These are phyloP conservation scores for Vitis riparia DNA, from an alignment of 164 flowering plant species.

Conservation along the genomic window DNA sequence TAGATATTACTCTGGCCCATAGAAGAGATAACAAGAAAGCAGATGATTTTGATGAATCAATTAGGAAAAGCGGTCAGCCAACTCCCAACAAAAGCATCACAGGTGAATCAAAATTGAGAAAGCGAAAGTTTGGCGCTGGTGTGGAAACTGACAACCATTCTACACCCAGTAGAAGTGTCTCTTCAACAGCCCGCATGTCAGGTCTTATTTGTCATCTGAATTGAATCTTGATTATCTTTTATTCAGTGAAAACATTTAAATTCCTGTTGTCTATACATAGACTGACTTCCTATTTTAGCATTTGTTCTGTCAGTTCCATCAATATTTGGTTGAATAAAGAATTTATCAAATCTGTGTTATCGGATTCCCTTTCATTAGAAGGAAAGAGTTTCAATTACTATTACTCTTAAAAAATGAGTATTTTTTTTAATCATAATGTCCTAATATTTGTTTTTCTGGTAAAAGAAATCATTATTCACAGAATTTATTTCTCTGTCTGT, in stretches of 20 bases:
- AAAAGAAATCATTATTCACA: too few relatives aligned
- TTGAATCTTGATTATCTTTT: not conserved
- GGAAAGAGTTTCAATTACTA: too few relatives aligned
- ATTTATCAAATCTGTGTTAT: too few relatives aligned
- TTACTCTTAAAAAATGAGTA: too few relatives aligned
- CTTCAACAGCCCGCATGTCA: conserved; percentile 25
- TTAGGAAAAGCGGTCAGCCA: conserved; percentile 15
- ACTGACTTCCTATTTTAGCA: too few relatives aligned
- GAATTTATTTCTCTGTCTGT: too few relatives aligned
- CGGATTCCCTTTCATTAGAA: too few relatives aligned
- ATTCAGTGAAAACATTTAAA: not conserved
- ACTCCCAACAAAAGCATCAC: conserved; percentile 12
- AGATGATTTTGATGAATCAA: conserved; percentile 23
- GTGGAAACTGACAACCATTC: conserved; percentile 10
- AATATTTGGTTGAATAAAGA: too few relatives aligned
- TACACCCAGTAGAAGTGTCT: not conserved
- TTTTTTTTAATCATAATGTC: too few relatives aligned
- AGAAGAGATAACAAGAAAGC: conserved; percentile 20
- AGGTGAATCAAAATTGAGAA: conserved; percentile 40
- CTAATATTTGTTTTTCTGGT: too few relatives aligned
- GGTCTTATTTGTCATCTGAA: conserved; percentile 31
- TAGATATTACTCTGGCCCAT: conserved; percentile 34
- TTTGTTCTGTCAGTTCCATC: too few relatives aligned
- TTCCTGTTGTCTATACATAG: too few relatives aligned
- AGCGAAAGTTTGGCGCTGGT: conserved; percentile 34